phyloP scores from a whole-genome alignment of 768 basidiomycete genomes.

The Suillus occidentalis region DNA sequence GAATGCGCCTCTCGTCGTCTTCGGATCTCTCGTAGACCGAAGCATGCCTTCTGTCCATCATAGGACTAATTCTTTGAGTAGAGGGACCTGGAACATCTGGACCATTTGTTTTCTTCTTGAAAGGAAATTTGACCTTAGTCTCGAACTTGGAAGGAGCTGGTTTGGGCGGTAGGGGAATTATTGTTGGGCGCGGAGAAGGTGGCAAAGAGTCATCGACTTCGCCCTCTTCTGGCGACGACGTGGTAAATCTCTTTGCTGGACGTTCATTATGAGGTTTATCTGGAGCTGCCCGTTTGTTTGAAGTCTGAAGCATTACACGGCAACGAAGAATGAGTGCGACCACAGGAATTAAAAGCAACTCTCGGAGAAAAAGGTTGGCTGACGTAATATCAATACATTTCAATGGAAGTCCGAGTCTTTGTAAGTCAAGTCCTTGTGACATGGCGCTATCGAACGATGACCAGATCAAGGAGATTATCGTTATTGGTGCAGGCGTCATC shows the following conservation, averaged over 20 bases:
- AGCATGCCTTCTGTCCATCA: constrained; percentile 17
- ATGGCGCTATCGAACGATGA: constrained; percentile 1
- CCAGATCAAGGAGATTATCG: constrained; percentile 30
- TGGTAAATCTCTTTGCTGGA: constrained; percentile 53
- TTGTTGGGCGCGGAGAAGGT: constrained; percentile 16
- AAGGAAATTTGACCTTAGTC: constrained; percentile 69
- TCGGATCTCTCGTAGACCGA: constrained; percentile 40
- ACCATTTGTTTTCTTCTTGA: constrained; percentile 55
- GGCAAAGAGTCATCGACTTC: constrained; percentile 64
- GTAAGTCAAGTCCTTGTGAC: not conserved
- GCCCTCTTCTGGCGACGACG: constrained; percentile 77
- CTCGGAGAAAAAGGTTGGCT: constrained; percentile 13
- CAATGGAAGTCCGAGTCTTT: not conserved
- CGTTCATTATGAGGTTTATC: constrained; percentile 49
- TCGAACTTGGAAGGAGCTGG: constrained; percentile 36
- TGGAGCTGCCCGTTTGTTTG: constrained; percentile 60
- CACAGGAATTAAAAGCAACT: constrained; percentile 1
- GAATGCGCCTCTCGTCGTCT: constrained; percentile 45
- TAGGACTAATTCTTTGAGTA: constrained; percentile 24
- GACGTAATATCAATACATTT: constrained; percentile 10
- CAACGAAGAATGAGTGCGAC: not conserved
- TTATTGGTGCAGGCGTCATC: constrained; percentile 61
- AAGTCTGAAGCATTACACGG: constrained; percentile 14
- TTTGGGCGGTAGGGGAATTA: constrained; percentile 34
- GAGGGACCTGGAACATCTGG: constrained; percentile 22